Percentiles rank a stretch among this genome's conserved stretches.
These are phyloP conservation scores for Glycine soja DNA, from an alignment of 306 rosid species.

Conservation along the genomic window DNA sequence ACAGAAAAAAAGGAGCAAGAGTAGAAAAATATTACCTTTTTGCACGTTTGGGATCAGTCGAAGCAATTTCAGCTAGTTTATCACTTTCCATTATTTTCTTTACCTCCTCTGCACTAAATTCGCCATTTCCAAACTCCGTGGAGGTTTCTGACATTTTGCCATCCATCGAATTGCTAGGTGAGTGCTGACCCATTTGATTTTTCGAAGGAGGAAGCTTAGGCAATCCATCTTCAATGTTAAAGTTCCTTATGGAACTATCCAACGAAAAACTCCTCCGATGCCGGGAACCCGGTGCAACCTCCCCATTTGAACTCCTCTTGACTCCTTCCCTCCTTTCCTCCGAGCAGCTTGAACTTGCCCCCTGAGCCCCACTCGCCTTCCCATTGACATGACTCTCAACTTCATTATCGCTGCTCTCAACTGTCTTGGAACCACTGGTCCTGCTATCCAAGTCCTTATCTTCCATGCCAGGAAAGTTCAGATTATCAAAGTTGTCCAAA, in stretches of 20 bases:
- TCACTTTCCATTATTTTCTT: slow-evolving; percentile 66
- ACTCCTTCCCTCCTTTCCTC: slow-evolving; percentile 61
- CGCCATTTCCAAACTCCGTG: slow-evolving; percentile 61
- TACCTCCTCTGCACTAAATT: slow-evolving; percentile 61
- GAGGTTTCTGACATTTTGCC: slow-evolving; percentile 46
- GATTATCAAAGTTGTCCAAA: slow-evolving; percentile 63
- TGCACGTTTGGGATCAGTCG: slow-evolving; percentile 73
- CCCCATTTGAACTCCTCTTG: slow-evolving; percentile 58
- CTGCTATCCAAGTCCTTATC: slow-evolving; percentile 56
- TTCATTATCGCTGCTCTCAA: slow-evolving; percentile 52
- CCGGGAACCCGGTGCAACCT: slow-evolving; percentile 44
- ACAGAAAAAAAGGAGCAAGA: background rate
- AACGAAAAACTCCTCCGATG: slow-evolving; percentile 66
- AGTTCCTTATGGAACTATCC: slow-evolving; percentile 65
- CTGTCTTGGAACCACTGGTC: slow-evolving; percentile 38
- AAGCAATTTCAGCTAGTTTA: slow-evolving; percentile 66
- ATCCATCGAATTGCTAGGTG: slow-evolving; percentile 53
- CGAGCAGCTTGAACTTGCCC: slow-evolving; percentile 41
- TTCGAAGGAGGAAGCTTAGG: slow-evolving; percentile 50
- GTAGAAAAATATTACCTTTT: slow-evolving; percentile 55
- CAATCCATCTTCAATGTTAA: slow-evolving; percentile 55
- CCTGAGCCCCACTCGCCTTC: slow-evolving; percentile 8
- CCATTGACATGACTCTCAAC: slow-evolving; percentile 61
- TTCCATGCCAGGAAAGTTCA: slow-evolving; percentile 64
- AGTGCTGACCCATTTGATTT: slow-evolving; percentile 46